Evolutionary conservation across 1,139 yeast species (phyloP), one percentile per base, ranked within the genome.

Genomic region (Pichia cactophila): DNA sequence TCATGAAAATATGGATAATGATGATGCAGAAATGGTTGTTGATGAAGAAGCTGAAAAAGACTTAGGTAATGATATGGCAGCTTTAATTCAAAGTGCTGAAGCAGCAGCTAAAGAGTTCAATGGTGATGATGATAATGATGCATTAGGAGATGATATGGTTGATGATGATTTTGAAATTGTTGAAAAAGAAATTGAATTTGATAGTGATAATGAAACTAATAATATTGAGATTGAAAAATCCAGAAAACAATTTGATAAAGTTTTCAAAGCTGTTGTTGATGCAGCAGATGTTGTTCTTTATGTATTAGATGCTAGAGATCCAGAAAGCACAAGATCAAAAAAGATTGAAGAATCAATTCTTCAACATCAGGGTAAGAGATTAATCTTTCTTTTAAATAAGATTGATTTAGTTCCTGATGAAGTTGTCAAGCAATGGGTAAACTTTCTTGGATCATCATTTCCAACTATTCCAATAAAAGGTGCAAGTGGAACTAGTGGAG

Each of bases 301-400:
- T 61, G 97, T 92, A 26, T 73, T 92, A 62, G 99, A 92, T 69
- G 96, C 99, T 3, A 82, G 99, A 68, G 97, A 92, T 68, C 98
- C 99, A 47, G 96, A 87, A 66, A 82, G 90, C 35, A 92, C 98
- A 5, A 80, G 99, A 64, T 89, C 97, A 12, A 80, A 82, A 64
- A 87, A 81, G 64, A 94, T 92, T 39, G 99, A 92, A 71, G 85
- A 87, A 64, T 87, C 95, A 1, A 90, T 92, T 39, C 71, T 90
- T 54, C 85, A 86, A 61, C 78, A 81, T 58, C 83, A 81, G 54
- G 86, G 86, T 52, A 92, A 92, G 69, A 80, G 97, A 65, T 75
- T 94, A 57, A 84, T 92, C 50, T 79, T 88, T 59, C 79, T 92
- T 40, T 72, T 92, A 60, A 92, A 92, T 73, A 92, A 92, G 68